Conservation (phyloP, 805 yeast genomes). For the Candida nanaspora region DNA sequence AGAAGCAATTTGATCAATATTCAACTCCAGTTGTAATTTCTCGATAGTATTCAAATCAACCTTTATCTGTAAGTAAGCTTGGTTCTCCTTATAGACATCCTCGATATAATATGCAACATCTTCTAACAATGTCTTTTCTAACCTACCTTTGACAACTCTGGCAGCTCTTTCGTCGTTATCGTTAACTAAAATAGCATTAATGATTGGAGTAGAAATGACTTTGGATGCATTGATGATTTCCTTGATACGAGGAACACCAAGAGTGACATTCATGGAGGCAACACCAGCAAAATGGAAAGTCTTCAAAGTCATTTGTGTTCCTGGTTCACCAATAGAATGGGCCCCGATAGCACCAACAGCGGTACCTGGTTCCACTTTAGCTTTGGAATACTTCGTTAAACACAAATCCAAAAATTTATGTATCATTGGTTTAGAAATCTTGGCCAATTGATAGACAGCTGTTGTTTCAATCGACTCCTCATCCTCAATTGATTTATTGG, state of each 20-base stretch:
- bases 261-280: slow-evolving; percentile 96
- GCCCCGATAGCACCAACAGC: slow-evolving; percentile 99
- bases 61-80: slow-evolving; percentile 74
- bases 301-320: slow-evolving; percentile 94
- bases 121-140: slow-evolving; percentile 82
- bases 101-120: slow-evolving; percentile 88
- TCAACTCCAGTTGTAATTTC: slow-evolving; percentile 80
- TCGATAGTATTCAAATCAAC: slow-evolving; percentile 82
- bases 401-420: slow-evolving; percentile 67
- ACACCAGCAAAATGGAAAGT: slow-evolving; percentile 93
- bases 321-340: slow-evolving; percentile 98
- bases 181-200: slow-evolving; percentile 88
- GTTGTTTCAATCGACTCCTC: slow-evolving; percentile 19
- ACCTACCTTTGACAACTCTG: slow-evolving; percentile 94
- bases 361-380: slow-evolving; percentile 97
- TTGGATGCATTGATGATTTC: slow-evolving; percentile 98
- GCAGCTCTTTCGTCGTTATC: slow-evolving; percentile 96
- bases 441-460: slow-evolving; percentile 57
- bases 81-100: slow-evolving; percentile 80
- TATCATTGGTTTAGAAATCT: slow-evolving; percentile 57
- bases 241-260: slow-evolving; percentile 99
- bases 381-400: slow-evolving; percentile 73
- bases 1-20: slow-evolving; percentile 74
- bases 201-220: slow-evolving; percentile 91
- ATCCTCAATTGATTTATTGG: not conserved